Base-by-base conservation (phyloP, 257 asterid genomes). In the Hygrophila difformis region DNA sequence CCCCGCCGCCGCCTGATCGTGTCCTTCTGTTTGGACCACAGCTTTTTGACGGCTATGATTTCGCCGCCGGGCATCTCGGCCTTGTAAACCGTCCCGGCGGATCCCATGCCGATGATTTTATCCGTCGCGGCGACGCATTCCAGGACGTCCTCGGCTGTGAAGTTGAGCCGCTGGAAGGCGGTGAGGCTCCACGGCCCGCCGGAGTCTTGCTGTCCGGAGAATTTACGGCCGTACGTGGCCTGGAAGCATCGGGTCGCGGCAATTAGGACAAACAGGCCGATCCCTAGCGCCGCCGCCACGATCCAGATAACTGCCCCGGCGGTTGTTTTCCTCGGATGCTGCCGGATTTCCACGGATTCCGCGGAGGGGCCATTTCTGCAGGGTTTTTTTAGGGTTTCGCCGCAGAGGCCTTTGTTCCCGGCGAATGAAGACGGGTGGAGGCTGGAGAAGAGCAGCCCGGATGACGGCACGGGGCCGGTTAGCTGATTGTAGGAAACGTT, bases 21-120 rank as follows among this genome's bases (percentile, higher is more conserved):
- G 7, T 75, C 81, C 66, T 84, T 89, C 22, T 82, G 59, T 58
- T 77, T 82, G n/a, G 86, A 88, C 94, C 93, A 86, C 3, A 91
- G 70, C 60, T 75, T 77, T 55, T 91, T 91, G 6, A 85, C 86
- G 6, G 98, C 98, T 34, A 91, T 70, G 71, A 65, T 72, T 54
- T 91, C 96, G 14, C 96, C 98, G 22, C 87, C 82, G 8, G 88
- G 95, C 96, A 91, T 77, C 45, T 79, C 92, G 2, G 96, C 96
- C 56, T 78, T 85, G 84, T 82, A 91, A 3, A 91, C 96, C 0
- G 94, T 79, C 26, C 96, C 98, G 0, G 93, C 59, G 3, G 94
- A 68, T 18, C 98, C 98, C 88, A 78, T 73, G 18, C 96, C 98
- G 2, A 91, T 17, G 16, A 91, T 62, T 73, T 70, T 72, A n/a